Base-by-base conservation (phyloP, 2,329 filamentous ascomycete genomes). In the Mariannaea elegans region DNA sequence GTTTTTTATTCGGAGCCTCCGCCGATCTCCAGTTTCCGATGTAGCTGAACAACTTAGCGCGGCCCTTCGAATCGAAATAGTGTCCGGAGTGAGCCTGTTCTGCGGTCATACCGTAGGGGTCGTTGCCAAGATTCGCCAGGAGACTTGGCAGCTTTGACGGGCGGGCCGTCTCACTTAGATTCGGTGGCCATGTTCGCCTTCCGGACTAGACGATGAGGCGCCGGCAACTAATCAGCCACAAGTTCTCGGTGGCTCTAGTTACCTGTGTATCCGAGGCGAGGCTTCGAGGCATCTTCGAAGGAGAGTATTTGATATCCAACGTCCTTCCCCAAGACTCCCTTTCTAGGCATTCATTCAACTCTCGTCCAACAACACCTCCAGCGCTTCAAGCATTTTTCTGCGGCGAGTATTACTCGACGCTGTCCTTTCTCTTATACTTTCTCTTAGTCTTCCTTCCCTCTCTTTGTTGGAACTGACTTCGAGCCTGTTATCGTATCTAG, bases 1-100 rank as follows among this genome's bases (percentile, higher is more conserved):
- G 65, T 59, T 67, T 52, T 7, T 36, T 45, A 27, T 41, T 68
- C 64, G 65, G 62, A 52, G 59, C 44, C 42, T 21, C 56, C 59
- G 53, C 64, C 61, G 63, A 67, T 69, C 64, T 59, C 31, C 45
- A 27, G 24, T 27, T 27, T 9, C 24, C 9, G 44, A 47, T 21
- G 48, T 45, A 45, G 48, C 51, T 41, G 54, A 56, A 18, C 48
- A 31, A 42, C 65, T 67, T 65, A 48, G 56, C 64, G 42, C 16
- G 34, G 45, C 39, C 38, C 50, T 62, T 55, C 36, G 50, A 42
- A 42, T 13, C 14, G 29, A 23, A 6, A 24, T 8, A 16, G 19
- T 32, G 7, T 14, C 8, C 9, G 16, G 27, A 10, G 36, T 34
- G 2, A 24, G 13, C 3, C 16, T 19, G 14, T 6, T 16, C 23